phyloP scores from a whole-genome alignment of 108 stramenopile species.

The Craspedostauros australis region DNA sequence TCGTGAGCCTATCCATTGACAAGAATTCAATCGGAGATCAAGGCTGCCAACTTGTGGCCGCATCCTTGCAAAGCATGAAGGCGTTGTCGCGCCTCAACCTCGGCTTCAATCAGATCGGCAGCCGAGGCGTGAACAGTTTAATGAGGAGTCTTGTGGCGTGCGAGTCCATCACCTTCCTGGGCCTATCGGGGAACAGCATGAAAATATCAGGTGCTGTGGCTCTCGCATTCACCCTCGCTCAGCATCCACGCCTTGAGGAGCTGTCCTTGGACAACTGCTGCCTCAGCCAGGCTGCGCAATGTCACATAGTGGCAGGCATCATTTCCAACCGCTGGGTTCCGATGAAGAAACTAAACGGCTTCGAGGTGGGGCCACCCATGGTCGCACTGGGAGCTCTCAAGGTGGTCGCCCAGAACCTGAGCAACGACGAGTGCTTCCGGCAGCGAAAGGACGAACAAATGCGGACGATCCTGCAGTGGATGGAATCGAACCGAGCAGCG shows the following conservation, averaged over 20 bases:
- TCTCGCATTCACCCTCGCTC: constrained; percentile 74
- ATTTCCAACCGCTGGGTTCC: constrained; percentile 88
- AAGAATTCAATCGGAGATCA: constrained; percentile 84
- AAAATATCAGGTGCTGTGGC: constrained; percentile 80
- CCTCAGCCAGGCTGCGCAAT: constrained; percentile 82
- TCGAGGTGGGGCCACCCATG: constrained; percentile 79
- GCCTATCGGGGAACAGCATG: constrained; percentile 79
- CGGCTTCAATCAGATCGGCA: constrained; percentile 83
- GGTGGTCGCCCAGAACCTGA: constrained; percentile 53
- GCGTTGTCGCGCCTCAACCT: constrained; percentile 62
- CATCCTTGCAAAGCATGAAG: constrained; percentile 72
- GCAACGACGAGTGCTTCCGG: constrained; percentile 82
- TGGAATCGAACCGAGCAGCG: constrained; percentile 62
- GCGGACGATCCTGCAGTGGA: constrained; percentile 79
- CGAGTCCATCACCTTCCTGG: constrained; percentile 74
- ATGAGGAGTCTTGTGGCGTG: constrained; percentile 76
- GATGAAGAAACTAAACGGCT: constrained; percentile 77
- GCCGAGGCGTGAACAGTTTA: constrained; percentile 74
- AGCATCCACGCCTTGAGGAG: constrained; percentile 75
- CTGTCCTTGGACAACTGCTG: constrained; percentile 84
- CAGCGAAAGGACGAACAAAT: constrained; percentile 81
- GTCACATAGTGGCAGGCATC: constrained; percentile 81
- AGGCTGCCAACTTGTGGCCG: constrained; percentile 86
- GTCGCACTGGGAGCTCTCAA: constrained; percentile 76
- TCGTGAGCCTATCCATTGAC: constrained; percentile 71